A percentile compares a stretch with the other conserved stretches of the same genome.
These are phyloP conservation scores for Astrothelium macrocarpum DNA, from an alignment of 495 filamentous ascomycete species.

Conservation along the genomic window DNA sequence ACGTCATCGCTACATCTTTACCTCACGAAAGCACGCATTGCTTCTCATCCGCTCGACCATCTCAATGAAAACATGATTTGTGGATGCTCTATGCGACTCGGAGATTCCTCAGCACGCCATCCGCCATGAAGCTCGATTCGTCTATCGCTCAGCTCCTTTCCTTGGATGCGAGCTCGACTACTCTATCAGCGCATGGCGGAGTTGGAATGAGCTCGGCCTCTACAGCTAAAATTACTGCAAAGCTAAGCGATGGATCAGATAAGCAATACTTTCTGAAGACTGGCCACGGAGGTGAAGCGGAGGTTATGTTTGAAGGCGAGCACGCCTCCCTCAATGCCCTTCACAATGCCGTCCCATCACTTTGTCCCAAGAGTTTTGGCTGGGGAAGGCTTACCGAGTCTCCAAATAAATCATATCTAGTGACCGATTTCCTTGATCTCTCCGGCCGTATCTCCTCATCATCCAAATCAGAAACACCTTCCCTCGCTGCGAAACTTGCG, in stretches of 20 bases:
- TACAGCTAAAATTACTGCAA: constrained; percentile 57
- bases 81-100: background rate
- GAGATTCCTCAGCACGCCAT: background rate
- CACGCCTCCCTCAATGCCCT: constrained; percentile 76
- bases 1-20: constrained; percentile 2
- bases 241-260: constrained; percentile 40
- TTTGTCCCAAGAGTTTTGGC: constrained; percentile 65
- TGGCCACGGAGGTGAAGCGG: constrained; percentile 50
- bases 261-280: constrained; percentile 76
- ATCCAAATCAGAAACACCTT: constrained; percentile 24
- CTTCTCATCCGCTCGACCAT: background rate
- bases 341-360: constrained; percentile 54
- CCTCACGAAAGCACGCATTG: no score
- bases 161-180: constrained; percentile 48
- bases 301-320: constrained; percentile 75
- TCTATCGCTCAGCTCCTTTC: constrained; percentile 45
- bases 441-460: constrained; percentile 22
- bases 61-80: background rate
- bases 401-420: constrained; percentile 55
- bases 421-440: constrained; percentile 73
- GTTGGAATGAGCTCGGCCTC: constrained; percentile 57
- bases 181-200: constrained; percentile 53
- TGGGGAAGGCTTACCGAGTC: constrained; percentile 50
- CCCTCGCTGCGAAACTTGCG: constrained; percentile 66
- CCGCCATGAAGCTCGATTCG: constrained; percentile 34